Evolutionary conservation across 2,329 filamentous ascomycete species (phyloP).

Genomic region (Fragosphaeria purpurea): DNA sequence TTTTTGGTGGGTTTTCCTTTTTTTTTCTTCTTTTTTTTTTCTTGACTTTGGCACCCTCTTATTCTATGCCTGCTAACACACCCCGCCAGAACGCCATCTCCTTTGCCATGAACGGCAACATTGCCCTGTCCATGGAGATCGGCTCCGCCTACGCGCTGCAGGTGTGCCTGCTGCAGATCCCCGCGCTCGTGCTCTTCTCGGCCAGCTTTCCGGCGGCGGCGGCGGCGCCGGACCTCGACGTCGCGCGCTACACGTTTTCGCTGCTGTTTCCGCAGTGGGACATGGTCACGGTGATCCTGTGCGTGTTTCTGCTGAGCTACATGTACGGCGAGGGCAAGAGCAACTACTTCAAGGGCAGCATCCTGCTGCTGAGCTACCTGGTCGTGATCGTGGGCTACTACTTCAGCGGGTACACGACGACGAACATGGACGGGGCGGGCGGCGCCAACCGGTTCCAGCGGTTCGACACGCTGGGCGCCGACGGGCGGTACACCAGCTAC

Average conservation of each 20-base stretch:
- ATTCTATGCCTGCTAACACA: too few species aligned
- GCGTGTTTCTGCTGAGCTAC: conserved; percentile 92
- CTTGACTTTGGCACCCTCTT: conserved; percentile 3
- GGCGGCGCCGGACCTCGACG: conserved; percentile 28
- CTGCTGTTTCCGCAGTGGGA: conserved; percentile 98
- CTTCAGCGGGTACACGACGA: conserved; percentile 52
- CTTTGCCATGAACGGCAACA: conserved; percentile 99
- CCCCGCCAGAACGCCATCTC: conserved; percentile 83
- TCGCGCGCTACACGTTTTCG: conserved; percentile 58
- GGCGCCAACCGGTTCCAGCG: conserved; percentile 30
- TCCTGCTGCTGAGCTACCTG: conserved; percentile 83
- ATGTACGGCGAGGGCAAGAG: conserved; percentile 98
- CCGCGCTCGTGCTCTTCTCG: conserved; percentile 84
- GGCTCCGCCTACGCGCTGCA: conserved; percentile 94
- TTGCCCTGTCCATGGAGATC: conserved; percentile 97
- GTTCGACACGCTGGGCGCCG: conserved; percentile 43
- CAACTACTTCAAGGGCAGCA: conserved; percentile 99
- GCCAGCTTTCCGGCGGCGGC: conserved; percentile 47
- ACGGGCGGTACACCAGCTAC: conserved; percentile 39
- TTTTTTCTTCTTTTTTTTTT: background rate
- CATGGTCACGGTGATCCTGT: conserved; percentile 93
- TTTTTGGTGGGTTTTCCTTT: conserved; percentile 59
- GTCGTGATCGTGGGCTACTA: conserved; percentile 91
- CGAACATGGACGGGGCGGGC: conserved; percentile 29
- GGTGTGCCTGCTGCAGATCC: conserved; percentile 90